phyloP scores from a whole-genome alignment of 768 basidiomycete species.

The Amanita muscaria region DNA sequence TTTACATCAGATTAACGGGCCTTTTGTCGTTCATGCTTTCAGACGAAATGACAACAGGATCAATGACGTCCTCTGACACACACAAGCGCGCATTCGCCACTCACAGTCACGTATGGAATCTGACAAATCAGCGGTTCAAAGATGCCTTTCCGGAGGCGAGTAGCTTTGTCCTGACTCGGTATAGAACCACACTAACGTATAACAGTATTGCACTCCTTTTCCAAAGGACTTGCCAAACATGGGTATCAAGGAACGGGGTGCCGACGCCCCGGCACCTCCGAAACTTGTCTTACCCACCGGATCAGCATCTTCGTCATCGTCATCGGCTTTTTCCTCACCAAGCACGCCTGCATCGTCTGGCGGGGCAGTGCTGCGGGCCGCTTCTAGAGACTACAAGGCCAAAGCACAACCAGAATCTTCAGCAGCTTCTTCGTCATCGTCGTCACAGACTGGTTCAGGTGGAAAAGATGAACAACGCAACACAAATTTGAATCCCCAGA shows the following conservation, averaged over 20 bases:
- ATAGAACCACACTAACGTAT: neutral
- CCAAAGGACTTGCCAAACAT: conserved; percentile 85
- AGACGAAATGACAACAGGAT: conserved; percentile 96
- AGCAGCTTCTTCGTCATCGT: conserved; percentile 4
- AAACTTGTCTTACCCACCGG: conserved; percentile 13
- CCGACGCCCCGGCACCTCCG: conserved; percentile 21
- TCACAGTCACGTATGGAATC: conserved; percentile 81
- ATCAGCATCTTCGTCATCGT: conserved; percentile 6
- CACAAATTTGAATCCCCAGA: no score
- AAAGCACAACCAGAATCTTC: no score
- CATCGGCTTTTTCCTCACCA: neutral
- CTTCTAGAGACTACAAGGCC: no score
- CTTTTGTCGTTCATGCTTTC: conserved; percentile 91
- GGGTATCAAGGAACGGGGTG: conserved; percentile 70
- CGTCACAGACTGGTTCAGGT: conserved; percentile 12
- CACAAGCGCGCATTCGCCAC: conserved; percentile 74
- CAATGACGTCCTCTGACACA: conserved; percentile 66
- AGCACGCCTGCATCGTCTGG: neutral
- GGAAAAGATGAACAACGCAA: no score
- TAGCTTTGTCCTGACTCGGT: conserved; percentile 9
- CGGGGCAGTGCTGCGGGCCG: no score
- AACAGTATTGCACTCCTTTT: conserved; percentile 59
- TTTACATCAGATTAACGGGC: conserved; percentile 69
- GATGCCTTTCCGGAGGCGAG: conserved; percentile 86
- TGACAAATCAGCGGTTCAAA: conserved; percentile 67